Evolutionary conservation across 139 green algal genomes (phyloP).

Genomic region (Nannochloris sp.): DNA sequence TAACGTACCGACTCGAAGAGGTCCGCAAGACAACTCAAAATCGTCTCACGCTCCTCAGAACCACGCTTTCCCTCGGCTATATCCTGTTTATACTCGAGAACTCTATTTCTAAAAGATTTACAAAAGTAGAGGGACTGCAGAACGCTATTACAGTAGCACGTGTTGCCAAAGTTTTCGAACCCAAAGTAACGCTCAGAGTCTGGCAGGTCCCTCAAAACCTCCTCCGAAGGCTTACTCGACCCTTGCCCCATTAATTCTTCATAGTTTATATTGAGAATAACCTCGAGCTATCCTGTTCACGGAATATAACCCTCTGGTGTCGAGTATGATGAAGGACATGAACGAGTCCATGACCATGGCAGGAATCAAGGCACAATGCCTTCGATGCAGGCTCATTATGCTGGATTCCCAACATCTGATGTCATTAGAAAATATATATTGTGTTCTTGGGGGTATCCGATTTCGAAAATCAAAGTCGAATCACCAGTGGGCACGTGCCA

Average conservation of each 20-base stretch:
- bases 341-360: too few relatives aligned
- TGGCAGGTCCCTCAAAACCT: slow-evolving; percentile 43
- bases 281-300: not conserved
- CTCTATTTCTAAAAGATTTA: slow-evolving; percentile 62
- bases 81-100: slow-evolving; percentile 63
- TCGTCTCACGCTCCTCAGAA: slow-evolving; percentile 59
- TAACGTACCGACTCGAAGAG: slow-evolving; percentile 67
- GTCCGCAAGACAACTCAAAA: slow-evolving; percentile 86
- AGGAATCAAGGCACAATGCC: too few relatives aligned
- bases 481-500: too few relatives aligned
- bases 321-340: too few relatives aligned
- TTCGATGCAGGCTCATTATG: too few relatives aligned
- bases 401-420: too few relatives aligned
- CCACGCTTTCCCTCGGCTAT: slow-evolving; percentile 15
- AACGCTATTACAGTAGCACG: slow-evolving; percentile 96
- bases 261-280: not conserved
- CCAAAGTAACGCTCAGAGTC: slow-evolving; percentile 89
- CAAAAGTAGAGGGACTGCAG: slow-evolving; percentile 92
- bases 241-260: slow-evolving; percentile 23
- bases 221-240: slow-evolving; percentile 32
- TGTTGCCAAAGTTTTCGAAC: slow-evolving; percentile 99
- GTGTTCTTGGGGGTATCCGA: too few relatives aligned
- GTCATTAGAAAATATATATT: too few relatives aligned
- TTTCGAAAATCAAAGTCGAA: too few relatives aligned
- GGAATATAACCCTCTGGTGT: too few relatives aligned